Conservation (phyloP, 139 green algal species). For the Chlamydomonas schloesseri region DNA sequence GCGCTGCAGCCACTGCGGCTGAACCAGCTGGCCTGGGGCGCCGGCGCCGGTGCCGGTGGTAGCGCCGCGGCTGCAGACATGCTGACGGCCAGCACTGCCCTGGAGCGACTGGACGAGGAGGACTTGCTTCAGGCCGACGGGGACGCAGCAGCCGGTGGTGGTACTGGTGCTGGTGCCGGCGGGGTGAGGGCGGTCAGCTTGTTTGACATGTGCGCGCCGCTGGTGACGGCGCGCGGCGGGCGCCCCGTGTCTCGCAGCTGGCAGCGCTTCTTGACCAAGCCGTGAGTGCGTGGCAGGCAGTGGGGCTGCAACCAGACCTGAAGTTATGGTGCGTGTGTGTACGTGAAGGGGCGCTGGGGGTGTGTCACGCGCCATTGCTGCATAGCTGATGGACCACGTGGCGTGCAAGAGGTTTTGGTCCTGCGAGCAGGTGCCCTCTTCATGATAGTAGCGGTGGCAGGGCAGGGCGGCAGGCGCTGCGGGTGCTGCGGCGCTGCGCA, state of each 20-base stretch:
- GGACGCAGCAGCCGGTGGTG: background rate
- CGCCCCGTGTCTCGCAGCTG: background rate
- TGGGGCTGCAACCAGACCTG: too few relatives aligned
- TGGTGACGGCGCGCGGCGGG: background rate
- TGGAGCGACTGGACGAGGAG: background rate
- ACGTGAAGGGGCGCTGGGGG: too few relatives aligned
- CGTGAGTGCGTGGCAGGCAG: too few relatives aligned
- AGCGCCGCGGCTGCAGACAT: background rate
- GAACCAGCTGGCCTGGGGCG: background rate
- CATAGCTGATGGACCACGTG: too few relatives aligned
- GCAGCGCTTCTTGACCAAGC: slow-evolving; percentile 19
- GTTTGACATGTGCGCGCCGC: slow-evolving; percentile 13
- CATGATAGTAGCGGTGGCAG: too few relatives aligned
- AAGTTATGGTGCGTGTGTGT: too few relatives aligned
- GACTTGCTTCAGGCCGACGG: background rate
- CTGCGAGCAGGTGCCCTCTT: too few relatives aligned
- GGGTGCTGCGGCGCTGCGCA: too few relatives aligned
- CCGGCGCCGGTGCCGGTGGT: background rate
- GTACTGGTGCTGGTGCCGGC: background rate
- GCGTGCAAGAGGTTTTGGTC: too few relatives aligned
- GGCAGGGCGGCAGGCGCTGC: too few relatives aligned
- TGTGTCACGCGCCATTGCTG: too few relatives aligned
- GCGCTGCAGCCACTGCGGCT: background rate
- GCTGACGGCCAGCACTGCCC: background rate
- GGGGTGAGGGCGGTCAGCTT: background rate